Evolutionary conservation across 345 rosid species (phyloP), one percentile per base, ranked within the genome.

Genomic region (Camelina laxa): DNA sequence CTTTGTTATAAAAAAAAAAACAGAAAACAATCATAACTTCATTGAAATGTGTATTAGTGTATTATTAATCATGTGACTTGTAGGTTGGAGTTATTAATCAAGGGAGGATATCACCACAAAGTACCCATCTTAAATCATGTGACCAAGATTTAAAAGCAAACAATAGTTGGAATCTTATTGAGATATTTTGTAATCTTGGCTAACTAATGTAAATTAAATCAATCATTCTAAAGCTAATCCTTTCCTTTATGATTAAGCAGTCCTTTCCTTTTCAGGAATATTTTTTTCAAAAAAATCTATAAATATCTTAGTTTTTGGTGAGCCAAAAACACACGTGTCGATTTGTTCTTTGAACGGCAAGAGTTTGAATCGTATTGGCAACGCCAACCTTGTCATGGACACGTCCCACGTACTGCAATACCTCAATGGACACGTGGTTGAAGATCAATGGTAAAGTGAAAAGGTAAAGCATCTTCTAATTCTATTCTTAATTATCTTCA

Each of bases 361-460:
- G 79, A 75, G 63, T 60, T 75, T 60, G 33, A 75, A 67, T 50
- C 74, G 79, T 75, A 67, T 75, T 11, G 79, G 35, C 48, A 60
- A 67, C 45, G 47, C 79, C 74, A 60, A 75, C 74, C 61, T 67
- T 60, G 21, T 67, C 30, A 30, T 60, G 15, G 62, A 39, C 74
- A 60, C 47, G n/a, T 59, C 78, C 67, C 60, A 48, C 33, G 21
- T 64, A 36, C 17, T 1, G 50, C 44, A 58, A 15, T 35, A 36
- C 27, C 6, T 35, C 0, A 17, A 35, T 1, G 3, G 38, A 30
- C 56, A 67, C 62, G 73, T 75, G 38, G 14, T 27, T 39, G 2
- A 12, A 16, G 27, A 16, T 21, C 4, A 49, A 24, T 42, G 65
- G 45, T 45, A 16, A 16, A 39, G 64, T 19, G 31, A 45, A 69